Conservation (phyloP, 495 filamentous ascomycete species). For the Xylaria intraflava region DNA sequence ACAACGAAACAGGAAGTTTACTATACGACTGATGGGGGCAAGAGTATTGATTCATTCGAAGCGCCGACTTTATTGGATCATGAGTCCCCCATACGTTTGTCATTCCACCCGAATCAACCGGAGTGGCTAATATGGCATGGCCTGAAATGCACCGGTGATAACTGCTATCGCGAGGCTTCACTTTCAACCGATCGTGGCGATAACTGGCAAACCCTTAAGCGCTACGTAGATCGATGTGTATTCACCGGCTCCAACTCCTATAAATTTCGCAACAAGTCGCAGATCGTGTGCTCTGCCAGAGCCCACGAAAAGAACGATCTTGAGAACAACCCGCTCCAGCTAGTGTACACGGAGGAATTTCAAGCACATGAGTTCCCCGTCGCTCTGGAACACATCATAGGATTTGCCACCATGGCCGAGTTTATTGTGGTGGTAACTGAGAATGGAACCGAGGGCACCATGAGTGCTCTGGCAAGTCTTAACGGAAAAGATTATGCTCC, state of each 20-base stretch:
- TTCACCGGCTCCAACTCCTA: constrained; percentile 63
- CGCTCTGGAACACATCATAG: constrained; percentile 61
- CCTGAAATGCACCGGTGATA: constrained; percentile 50
- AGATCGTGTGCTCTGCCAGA: constrained; percentile 77
- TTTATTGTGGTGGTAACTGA: constrained; percentile 86
- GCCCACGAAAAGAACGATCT: constrained; percentile 53
- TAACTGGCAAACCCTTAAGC: constrained; percentile 61
- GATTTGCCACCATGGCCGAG: constrained; percentile 88
- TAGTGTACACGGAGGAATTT: constrained; percentile 68
- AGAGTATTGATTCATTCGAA: constrained; percentile 60
- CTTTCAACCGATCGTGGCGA: constrained; percentile 68
- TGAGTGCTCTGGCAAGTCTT: constrained; percentile 74
- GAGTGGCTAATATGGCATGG: constrained; percentile 93
- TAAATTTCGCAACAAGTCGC: constrained; percentile 53
- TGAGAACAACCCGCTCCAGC: constrained; percentile 54
- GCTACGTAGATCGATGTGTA: constrained; percentile 68
- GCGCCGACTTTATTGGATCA: constrained; percentile 40
- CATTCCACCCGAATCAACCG: constrained; percentile 72
- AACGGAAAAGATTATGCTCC: constrained; percentile 77
- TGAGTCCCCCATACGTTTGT: constrained; percentile 39
- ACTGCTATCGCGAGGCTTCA: constrained; percentile 66
- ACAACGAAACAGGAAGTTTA: constrained; percentile 60
- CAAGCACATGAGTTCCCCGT: constrained; percentile 54
- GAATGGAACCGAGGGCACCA: constrained; percentile 54
- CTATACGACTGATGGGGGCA: constrained; percentile 71